Base-by-base conservation (phyloP, 805 yeast species). In the Schwanniomyces polymorphus region DNA sequence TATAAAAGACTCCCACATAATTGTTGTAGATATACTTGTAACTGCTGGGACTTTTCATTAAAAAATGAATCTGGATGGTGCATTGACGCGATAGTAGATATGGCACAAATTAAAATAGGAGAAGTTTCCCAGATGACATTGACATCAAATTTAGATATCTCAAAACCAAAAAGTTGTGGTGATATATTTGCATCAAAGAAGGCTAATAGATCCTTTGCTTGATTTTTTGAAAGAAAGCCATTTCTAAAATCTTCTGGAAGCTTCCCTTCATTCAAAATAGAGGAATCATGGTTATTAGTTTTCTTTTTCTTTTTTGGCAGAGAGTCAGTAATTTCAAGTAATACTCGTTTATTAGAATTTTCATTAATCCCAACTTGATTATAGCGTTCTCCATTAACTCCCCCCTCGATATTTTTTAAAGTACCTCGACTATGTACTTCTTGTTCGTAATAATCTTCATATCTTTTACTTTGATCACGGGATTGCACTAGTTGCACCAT, bases 111-210 rank as follows among this genome's bases (percentile, higher is more conserved):
- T 31, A 85, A 63, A 6, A 84, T 64, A 0, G 87, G 86, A 25
- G 85, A 81, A 4, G 70, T 60, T 2, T 67, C 61, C 85, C 88
- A 83, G 7, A 82, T 65, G 3, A 61, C 62, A 7, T 75, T 76
- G 4, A 80, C 74, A 1, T 78, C 67, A 44, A 81, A 73, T 40
- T 74, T 67, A 0, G 82, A 70, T 3, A 84, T 67, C 38, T 76
- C 81, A 59, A 84, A 84, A 0, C 90, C 91, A 68, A 83, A 84
- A 39, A 85, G 64, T 54, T 84, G 88, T 9, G 84, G 83, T 1
- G 85, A 70, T 27, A 85, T 80, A 45, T 82, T 75, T 1, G 70
- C 60, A 51, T 80, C 77, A 56, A 85, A 85, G 47, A 70, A 79
- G 11, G 60, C 53, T 50, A 83, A 80, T 12, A 84, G 64, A 27